Conservation (phyloP, 305 asterid species). For the Solanum hybrid region DNA sequence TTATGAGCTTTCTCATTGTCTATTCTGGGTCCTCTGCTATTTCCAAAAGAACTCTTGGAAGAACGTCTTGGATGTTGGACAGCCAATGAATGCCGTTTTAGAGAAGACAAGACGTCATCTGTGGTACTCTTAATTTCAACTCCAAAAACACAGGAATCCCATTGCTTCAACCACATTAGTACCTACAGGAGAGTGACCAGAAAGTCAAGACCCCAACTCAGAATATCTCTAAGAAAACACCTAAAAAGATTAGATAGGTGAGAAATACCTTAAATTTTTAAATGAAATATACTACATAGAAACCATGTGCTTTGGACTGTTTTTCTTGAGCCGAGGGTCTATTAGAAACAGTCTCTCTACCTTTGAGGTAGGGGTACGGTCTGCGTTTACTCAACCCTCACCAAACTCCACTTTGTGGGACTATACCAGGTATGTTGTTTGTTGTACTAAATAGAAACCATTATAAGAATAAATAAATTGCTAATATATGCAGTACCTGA, state of each 20-base stretch:
- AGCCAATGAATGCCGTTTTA: slow-evolving; percentile 71
- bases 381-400: background rate
- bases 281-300: background rate
- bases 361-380: background rate
- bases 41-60: slow-evolving; percentile 38
- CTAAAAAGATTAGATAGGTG: background rate
- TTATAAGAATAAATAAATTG: slow-evolving; percentile 2
- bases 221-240: slow-evolving; percentile 4
- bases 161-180: slow-evolving; percentile 92
- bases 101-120: slow-evolving; percentile 73
- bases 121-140: slow-evolving; percentile 84
- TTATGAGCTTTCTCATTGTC: slow-evolving; percentile 30
- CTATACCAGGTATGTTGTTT: background rate
- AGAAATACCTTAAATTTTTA: background rate
- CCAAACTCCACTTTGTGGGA: background rate
- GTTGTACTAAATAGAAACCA: background rate
- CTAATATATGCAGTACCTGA: slow-evolving; percentile 44
- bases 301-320: background rate
- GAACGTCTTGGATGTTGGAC: slow-evolving; percentile 46
- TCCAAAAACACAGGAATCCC: slow-evolving; percentile 96
- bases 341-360: background rate
- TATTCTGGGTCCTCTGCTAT: slow-evolving; percentile 34
- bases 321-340: background rate
- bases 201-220: slow-evolving; percentile 7
- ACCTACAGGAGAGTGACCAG: slow-evolving; percentile 46